phyloP scores from a whole-genome alignment of 768 basidiomycete genomes.

The Podaxis sp. region DNA sequence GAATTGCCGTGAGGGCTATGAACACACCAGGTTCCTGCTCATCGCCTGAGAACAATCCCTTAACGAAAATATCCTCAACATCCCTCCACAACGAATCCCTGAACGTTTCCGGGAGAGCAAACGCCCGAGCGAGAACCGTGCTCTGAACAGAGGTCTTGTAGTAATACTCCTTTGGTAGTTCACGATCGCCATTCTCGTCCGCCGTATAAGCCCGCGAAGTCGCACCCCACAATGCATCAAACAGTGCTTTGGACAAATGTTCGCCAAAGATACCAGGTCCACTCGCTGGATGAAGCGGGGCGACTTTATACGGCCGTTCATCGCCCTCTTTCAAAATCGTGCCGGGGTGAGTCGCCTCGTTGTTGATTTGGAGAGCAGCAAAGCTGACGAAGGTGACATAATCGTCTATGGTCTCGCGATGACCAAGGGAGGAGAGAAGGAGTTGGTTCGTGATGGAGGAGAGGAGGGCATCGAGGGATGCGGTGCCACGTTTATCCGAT shows the following conservation, averaged over 20 bases:
- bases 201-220: conserved; percentile 15
- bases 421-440: conserved; percentile 9
- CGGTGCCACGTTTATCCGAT: background rate
- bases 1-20: conserved; percentile 13
- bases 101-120: conserved; percentile 12
- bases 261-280: conserved; percentile 15
- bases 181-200: background rate
- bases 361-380: conserved; percentile 8
- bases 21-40: conserved; percentile 16
- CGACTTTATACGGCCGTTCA: conserved; percentile 1
- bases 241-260: conserved; percentile 9
- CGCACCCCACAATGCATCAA: conserved; percentile 8
- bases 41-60: conserved; percentile 16
- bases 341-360: background rate
- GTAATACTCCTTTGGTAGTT: conserved; percentile 15
- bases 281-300: conserved; percentile 11
- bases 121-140: conserved; percentile 17
- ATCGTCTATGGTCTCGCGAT: conserved; percentile 12
- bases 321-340: background rate
- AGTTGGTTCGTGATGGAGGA: conserved; percentile 11
- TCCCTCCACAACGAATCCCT: conserved; percentile 15
- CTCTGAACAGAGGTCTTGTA: background rate
- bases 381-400: conserved; percentile 11
- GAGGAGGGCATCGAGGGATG: conserved; percentile 9
- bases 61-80: conserved; percentile 17